Percentiles rank a stretch among this genome's conserved stretches.
Evolutionary conservation across 2,329 filamentous ascomycete genomes (phyloP).

Genomic region (Colletotrichum sp.): DNA sequence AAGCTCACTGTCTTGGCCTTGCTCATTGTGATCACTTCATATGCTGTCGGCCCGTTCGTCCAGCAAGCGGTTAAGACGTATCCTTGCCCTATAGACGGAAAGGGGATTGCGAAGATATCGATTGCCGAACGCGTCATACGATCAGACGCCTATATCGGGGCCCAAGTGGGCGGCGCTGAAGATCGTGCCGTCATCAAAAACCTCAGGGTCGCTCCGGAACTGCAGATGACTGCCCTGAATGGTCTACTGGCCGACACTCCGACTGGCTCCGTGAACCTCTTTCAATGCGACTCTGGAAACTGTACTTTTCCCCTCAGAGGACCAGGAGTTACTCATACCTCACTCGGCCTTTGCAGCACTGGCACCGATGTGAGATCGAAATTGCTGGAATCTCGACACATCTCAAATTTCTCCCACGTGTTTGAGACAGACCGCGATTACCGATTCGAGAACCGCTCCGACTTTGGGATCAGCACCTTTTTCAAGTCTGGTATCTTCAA

Average conservation of each 20-base stretch:
- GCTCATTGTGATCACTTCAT: not conserved
- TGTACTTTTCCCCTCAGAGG: not conserved
- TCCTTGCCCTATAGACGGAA: not conserved
- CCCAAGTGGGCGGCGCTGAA: not conserved
- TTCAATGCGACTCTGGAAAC: not conserved
- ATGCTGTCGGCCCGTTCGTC: not conserved
- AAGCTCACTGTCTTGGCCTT: not conserved
- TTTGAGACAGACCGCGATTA: not conserved
- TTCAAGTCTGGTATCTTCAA: not conserved
- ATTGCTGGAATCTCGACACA: not conserved
- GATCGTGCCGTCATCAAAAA: not conserved
- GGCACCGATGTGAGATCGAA: not conserved
- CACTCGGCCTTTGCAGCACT: not conserved
- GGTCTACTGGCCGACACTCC: not conserved
- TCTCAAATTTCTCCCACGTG: not conserved
- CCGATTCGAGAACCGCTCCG: not conserved
- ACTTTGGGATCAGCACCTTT: not conserved
- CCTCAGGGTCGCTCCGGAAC: not conserved
- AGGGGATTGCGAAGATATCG: not conserved
- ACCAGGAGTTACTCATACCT: accelerated
- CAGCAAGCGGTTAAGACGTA: not conserved
- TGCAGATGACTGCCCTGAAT: not conserved
- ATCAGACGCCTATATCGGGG: not conserved
- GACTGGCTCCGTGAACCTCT: not conserved
- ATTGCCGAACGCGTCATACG: not conserved